Evolutionary conservation across 2,329 filamentous ascomycete genomes (phyloP), one percentile per base, ranked within the genome.

Genomic region (Talaromyces pinophilus): DNA sequence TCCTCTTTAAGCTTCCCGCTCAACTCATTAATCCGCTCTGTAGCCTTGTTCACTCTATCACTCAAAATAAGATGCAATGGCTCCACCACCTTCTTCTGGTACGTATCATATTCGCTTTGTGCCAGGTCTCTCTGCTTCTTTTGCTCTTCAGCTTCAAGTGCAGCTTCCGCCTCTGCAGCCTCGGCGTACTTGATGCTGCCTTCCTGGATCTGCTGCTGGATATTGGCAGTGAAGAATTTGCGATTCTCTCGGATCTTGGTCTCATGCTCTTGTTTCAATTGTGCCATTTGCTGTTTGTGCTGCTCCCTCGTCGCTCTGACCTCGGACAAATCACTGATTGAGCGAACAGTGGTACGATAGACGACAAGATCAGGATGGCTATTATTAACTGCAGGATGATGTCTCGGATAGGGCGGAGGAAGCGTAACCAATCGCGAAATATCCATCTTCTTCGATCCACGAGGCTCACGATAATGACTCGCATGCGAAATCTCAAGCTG

Each of bases 311-410:
- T 89, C 0, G 82, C 84, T 66, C 89, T 86, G 5, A 94, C 81
- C 72, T 95, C 91, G 17, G 85, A 83, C 60, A 97, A 80, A 71
- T 95, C 89, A 62, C 89, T 90, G 48, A 97, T 80, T 1, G 85
- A 84, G 15, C 93, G 87, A 22, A 97, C 90, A 0, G 88, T 85
- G 2, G 84, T 88, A 60, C 95, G 88, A 57, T 92, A 93, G 1
- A 88, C 85, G 0, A 90, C 86, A n/a, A 99, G 85, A 70, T 96
- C 90, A 0, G 95, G 95, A 74, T 99, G 95, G 71, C 88, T 96
- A 74, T 98, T 99, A 77, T 96, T 97, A 17, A 98, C 92, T 0
- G 95, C 95, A 8, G 95, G 95, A 72, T 98, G 91, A 74, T 98
- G 94, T 7, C 94, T 89, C 1, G 95, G 95, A 76, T 96, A 98